Conservation (phyloP, 257 asterid species). For the Solanum sitiens region DNA sequence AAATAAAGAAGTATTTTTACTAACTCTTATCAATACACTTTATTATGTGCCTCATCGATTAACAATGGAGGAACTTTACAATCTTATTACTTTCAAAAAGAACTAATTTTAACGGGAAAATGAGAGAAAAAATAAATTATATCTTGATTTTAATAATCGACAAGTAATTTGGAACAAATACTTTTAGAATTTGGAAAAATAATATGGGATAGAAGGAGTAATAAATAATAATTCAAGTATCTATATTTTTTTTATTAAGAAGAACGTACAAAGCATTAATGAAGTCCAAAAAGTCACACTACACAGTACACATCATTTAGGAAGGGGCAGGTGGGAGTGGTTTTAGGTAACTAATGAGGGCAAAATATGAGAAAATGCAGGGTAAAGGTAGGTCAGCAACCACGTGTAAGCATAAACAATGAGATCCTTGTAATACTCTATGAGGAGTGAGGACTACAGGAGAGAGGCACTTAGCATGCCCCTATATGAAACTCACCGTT, state of each 20-base stretch:
- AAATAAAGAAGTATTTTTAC: not conserved
- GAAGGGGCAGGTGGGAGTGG: not conserved
- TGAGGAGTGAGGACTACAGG: not conserved
- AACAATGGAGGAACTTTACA: not conserved
- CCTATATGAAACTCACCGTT: conserved; percentile 39
- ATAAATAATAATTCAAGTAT: not conserved
- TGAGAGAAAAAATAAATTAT: not conserved
- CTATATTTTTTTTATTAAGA: not conserved
- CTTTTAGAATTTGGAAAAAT: not conserved
- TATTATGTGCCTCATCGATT: not conserved
- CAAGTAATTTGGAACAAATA: not conserved
- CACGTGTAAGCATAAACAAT: not conserved
- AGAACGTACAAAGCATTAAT: not conserved
- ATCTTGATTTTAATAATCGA: not conserved
- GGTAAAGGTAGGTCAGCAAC: not conserved
- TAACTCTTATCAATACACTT: not conserved
- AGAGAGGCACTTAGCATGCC: not conserved
- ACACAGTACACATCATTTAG: not conserved
- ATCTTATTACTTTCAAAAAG: not conserved
- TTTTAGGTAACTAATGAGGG: not conserved
- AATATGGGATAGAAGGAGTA: not conserved
- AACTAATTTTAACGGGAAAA: not conserved
- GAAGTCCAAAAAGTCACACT: not conserved
- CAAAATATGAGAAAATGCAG: not conserved
- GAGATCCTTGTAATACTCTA: not conserved